Percentiles rank a stretch among this genome's conserved stretches.
phyloP scores from a whole-genome alignment of 306 rosid species.

The Acacia confusa region DNA sequence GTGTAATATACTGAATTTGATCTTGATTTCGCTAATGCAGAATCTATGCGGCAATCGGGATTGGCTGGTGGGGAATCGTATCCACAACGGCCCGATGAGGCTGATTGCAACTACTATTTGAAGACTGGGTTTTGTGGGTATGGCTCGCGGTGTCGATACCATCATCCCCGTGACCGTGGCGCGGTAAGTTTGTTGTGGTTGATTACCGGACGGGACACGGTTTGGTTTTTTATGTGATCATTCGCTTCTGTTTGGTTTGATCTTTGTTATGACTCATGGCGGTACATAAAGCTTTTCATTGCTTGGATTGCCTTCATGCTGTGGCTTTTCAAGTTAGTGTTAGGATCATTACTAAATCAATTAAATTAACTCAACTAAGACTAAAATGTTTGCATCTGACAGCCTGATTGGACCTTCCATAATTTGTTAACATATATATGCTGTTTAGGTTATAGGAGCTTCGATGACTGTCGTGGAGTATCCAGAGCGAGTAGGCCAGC shows the following conservation, averaged over 20 bases:
- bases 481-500: slow-evolving; percentile 92
- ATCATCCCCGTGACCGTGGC: slow-evolving; percentile 87
- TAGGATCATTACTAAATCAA: background rate
- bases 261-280: slow-evolving; percentile 32
- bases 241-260: slow-evolving; percentile 40
- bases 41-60: slow-evolving; percentile 67
- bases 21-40: slow-evolving; percentile 60
- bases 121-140: slow-evolving; percentile 92
- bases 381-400: slow-evolving; percentile 26
- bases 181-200: slow-evolving; percentile 53
- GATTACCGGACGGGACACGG: slow-evolving; percentile 21
- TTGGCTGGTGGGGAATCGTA: slow-evolving; percentile 68
- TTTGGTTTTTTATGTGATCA: slow-evolving; percentile 37
- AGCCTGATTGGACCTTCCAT: slow-evolving; percentile 22
- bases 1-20: slow-evolving; percentile 43
- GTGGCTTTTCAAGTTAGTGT: slow-evolving; percentile 9
- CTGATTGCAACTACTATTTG: slow-evolving; percentile 81
- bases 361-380: slow-evolving; percentile 1
- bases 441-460: slow-evolving; percentile 68
- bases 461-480: slow-evolving; percentile 65
- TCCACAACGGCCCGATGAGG: slow-evolving; percentile 81
- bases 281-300: slow-evolving; percentile 26
- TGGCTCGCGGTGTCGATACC: slow-evolving; percentile 89
- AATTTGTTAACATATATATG: slow-evolving; percentile 32
- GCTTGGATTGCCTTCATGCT: slow-evolving; percentile 19